Evolutionary conservation across 2,329 filamentous ascomycete genomes (phyloP).

Genomic region (Penicillium occitanis): DNA sequence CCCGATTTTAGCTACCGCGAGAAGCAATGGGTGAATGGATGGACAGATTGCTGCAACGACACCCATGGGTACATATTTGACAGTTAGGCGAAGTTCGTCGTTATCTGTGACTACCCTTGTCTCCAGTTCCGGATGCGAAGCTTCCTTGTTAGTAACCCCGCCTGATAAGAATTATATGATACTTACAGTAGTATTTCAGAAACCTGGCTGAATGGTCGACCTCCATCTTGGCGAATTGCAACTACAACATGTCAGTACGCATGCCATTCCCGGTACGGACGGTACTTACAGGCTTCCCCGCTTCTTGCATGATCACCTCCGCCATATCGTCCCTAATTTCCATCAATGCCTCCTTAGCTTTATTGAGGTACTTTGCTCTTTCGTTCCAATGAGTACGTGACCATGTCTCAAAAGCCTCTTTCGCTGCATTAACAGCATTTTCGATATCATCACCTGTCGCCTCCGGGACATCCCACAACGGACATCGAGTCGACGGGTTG

Average conservation of each 20-base stretch:
- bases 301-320: constrained; percentile 50
- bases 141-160: constrained; percentile 13
- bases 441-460: constrained; percentile 47
- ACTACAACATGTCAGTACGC: constrained; percentile 6
- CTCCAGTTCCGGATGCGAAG: constrained; percentile 33
- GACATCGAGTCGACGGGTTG: constrained; percentile 49
- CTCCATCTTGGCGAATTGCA: constrained; percentile 22
- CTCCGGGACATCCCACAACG: constrained; percentile 49
- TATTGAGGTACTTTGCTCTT: constrained; percentile 43
- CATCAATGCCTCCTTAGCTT: constrained; percentile 44
- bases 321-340: constrained; percentile 46
- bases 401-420: constrained; percentile 51
- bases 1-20: constrained; percentile 48
- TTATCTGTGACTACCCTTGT: constrained; percentile 50
- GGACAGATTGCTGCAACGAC: constrained; percentile 47
- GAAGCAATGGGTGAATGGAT: constrained; percentile 55
- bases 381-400: constrained; percentile 46
- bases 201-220: constrained; percentile 23
- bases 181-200: constrained; percentile 21
- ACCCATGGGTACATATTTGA: constrained; percentile 51
- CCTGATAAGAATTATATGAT: background rate
- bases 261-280: background rate
- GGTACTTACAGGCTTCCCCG: constrained; percentile 51
- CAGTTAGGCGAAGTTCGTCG: constrained; percentile 42
- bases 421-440: constrained; percentile 49